phyloP scores from a whole-genome alignment of 345 rosid genomes.

The Lumnitzera racemosa region DNA sequence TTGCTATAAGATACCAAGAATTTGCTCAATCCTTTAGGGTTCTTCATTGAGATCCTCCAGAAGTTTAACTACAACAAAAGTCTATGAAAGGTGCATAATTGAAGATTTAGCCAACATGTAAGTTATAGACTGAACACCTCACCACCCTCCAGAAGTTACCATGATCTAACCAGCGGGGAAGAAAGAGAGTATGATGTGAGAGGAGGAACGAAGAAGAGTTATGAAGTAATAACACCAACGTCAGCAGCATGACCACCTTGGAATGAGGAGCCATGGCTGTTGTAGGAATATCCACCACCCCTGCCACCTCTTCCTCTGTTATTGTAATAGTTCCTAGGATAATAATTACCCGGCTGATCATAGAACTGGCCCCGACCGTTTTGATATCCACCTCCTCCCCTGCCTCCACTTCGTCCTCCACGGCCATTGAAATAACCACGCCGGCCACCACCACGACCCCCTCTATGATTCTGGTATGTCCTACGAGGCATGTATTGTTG shows the following conservation, averaged over 20 bases:
- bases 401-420: conserved; percentile 60
- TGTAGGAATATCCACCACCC: conserved; percentile 41
- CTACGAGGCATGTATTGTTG: conserved; percentile 55
- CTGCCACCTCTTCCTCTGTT: conserved; percentile 55
- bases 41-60: too few species aligned
- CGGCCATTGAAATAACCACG: conserved; percentile 66
- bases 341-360: conserved; percentile 61
- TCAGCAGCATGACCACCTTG: conserved; percentile 45
- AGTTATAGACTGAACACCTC: too few species aligned
- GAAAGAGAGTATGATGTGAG: too few species aligned
- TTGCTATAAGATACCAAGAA: too few species aligned
- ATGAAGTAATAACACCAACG: conserved; percentile 44
- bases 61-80: too few species aligned
- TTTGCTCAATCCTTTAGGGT: too few species aligned
- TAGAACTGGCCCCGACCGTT: conserved; percentile 58
- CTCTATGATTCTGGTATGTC: conserved; percentile 58
- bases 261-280: conserved; percentile 29
- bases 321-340: conserved; percentile 60
- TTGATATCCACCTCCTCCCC: conserved; percentile 60
- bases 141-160: too few species aligned
- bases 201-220: background rate
- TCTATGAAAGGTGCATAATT: too few species aligned
- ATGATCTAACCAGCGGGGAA: too few species aligned
- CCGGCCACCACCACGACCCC: conserved; percentile 59
- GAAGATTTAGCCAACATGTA: too few species aligned